Conservation (phyloP, 1,284 basidiomycete species). For the Pterulicium gracile region DNA sequence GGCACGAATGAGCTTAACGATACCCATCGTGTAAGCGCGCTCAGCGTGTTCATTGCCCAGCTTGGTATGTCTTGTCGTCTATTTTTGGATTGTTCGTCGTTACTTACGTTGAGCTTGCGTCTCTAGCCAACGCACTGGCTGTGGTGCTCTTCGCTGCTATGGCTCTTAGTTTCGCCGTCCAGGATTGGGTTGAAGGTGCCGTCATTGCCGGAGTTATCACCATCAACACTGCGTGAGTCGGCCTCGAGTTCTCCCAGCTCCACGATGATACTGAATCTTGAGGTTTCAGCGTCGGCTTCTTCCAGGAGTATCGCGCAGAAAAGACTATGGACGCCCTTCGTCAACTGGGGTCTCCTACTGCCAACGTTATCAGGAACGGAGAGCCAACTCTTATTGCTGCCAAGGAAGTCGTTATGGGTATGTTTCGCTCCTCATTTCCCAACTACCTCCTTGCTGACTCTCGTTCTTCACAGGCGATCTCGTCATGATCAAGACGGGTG, state of each 20-base stretch:
- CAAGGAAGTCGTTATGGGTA: slow-evolving; percentile 38
- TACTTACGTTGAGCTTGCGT: background rate
- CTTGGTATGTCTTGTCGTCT: slow-evolving; percentile 15
- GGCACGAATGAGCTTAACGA: slow-evolving; percentile 25
- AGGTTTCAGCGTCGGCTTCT: slow-evolving; percentile 10
- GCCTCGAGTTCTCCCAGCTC: no score
- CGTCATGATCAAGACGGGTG: slow-evolving; percentile 31
- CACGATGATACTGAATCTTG: no score
- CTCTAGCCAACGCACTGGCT: slow-evolving; percentile 25
- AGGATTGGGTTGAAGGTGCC: slow-evolving; percentile 54
- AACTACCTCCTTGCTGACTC: no score
- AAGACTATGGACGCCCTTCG: slow-evolving; percentile 34
- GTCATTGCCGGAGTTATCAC: slow-evolving; percentile 28
- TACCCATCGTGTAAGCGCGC: slow-evolving; percentile 21
- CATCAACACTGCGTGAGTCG: background rate
- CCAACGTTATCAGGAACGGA: slow-evolving; percentile 34
- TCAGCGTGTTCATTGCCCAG: slow-evolving; percentile 23
- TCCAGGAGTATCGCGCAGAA: slow-evolving; percentile 29
- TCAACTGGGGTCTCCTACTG: slow-evolving; percentile 35
- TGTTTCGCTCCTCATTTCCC: no score
- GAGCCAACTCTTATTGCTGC: slow-evolving; percentile 30
- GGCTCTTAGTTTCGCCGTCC: slow-evolving; percentile 52
- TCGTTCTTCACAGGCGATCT: no score
- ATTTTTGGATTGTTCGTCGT: background rate
- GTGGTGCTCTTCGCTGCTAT: slow-evolving; percentile 43